phyloP scores from a whole-genome alignment of 768 basidiomycete species.

The Tricholoma furcatifolium region DNA sequence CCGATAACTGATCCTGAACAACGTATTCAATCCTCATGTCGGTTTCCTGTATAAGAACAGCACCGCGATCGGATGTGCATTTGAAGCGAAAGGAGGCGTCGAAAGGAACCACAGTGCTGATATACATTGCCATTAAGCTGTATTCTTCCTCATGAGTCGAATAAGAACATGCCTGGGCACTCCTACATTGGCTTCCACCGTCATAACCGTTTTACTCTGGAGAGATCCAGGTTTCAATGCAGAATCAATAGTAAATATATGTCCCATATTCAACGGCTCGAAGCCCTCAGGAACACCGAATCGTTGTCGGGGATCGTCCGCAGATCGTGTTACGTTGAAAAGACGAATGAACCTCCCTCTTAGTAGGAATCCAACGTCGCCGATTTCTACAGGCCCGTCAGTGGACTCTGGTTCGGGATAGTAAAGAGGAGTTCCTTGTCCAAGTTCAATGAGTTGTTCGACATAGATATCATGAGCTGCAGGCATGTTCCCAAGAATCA shows the following conservation, averaged over 20 bases:
- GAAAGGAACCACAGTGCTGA: constrained; percentile 1
- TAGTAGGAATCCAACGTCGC: constrained; percentile 13
- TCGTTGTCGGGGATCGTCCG: constrained; percentile 8
- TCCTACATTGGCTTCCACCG: neutral
- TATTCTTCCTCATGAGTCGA: neutral
- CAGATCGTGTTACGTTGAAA: constrained; percentile 6
- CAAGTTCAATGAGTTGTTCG: constrained; percentile 10
- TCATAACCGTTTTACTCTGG: neutral
- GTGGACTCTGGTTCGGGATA: constrained; percentile 12
- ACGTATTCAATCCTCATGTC: constrained; percentile 8
- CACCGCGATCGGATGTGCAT: constrained; percentile 7
- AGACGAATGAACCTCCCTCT: constrained; percentile 13
- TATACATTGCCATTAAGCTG: neutral
- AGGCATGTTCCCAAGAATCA: too few species aligned
- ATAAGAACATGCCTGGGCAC: neutral
- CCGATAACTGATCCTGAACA: neutral
- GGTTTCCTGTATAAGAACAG: constrained; percentile 8
- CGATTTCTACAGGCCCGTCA: constrained; percentile 12
- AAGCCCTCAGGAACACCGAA: constrained; percentile 13
- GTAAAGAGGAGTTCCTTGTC: constrained; percentile 12
- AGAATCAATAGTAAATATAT: too few species aligned
- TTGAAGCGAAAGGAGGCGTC: too few species aligned
- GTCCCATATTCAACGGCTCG: constrained; percentile 7
- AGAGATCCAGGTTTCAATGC: constrained; percentile 3
- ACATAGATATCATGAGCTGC: constrained; percentile 14